Evolutionary conservation across 2,329 filamentous ascomycete species (phyloP).

Genomic region (Cladophialophora yegresii): DNA sequence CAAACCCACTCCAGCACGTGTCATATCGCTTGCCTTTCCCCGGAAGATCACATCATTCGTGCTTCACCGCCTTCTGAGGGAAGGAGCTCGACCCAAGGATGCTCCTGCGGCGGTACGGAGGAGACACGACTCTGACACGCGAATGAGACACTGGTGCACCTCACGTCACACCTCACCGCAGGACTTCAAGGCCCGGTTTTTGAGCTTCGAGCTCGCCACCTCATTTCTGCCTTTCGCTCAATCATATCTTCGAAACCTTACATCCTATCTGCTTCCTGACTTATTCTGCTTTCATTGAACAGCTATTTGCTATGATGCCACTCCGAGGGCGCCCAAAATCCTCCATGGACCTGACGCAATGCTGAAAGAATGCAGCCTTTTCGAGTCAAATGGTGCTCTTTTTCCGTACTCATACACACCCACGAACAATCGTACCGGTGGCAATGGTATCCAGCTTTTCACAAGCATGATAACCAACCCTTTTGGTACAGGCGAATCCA

Average conservation of each 20-base stretch:
- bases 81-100: not conserved
- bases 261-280: not conserved
- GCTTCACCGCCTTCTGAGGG: not conserved
- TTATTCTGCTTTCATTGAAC: not conserved
- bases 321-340: not conserved
- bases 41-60: not conserved
- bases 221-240: not conserved
- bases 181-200: no score
- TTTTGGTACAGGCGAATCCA: constrained; percentile 8
- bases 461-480: not conserved
- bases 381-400: not conserved
- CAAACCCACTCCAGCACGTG: not conserved
- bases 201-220: not conserved
- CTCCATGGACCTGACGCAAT: not conserved
- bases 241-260: not conserved
- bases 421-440: not conserved
- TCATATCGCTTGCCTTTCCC: not conserved
- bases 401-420: constrained; percentile 8
- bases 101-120: not conserved
- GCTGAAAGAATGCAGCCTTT: not conserved
- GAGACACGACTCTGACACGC: constrained; percentile 8
- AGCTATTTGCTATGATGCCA: not conserved
- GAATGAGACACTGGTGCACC: not conserved
- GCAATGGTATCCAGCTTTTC: not conserved
- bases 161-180: not conserved